These are phyloP conservation scores for Cunninghamia lanceolata DNA, from an alignment of 75 land plant genomes.

Conservation along the genomic window DNA sequence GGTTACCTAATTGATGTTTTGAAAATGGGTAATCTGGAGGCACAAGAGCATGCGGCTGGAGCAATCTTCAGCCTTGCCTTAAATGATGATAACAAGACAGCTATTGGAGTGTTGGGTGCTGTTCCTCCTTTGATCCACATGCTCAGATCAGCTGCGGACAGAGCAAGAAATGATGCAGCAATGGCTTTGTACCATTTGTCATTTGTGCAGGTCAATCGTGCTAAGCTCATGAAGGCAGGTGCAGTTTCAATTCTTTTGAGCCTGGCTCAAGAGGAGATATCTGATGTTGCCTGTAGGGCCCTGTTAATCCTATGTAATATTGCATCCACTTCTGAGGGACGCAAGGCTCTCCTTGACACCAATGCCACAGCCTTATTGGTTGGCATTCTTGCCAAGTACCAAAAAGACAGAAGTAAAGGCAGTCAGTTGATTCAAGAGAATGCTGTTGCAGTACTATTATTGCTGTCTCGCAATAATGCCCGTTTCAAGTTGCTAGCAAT, in stretches of 20 bases:
- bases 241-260: conserved; percentile 35
- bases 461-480: conserved; percentile 59
- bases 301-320: conserved; percentile 58
- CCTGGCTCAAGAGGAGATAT: conserved; percentile 14
- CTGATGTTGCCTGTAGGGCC: conserved; percentile 40
- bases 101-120: conserved; percentile 69
- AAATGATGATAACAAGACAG: conserved; percentile 54
- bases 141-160: conserved; percentile 9
- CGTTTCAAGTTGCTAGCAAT: conserved; percentile 67
- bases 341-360: conserved; percentile 63
- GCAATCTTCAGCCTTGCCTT: conserved; percentile 67
- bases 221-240: conserved; percentile 52
- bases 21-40: conserved; percentile 24
- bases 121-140: conserved; percentile 55
- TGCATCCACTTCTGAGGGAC: conserved; percentile 71
- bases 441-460: conserved; percentile 60
- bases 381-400: conserved; percentile 21
- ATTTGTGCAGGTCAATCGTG: conserved; percentile 41
- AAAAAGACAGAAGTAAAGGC: conserved; percentile 8
- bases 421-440: conserved; percentile 50
- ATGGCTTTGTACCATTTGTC: conserved; percentile 69
- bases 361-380: conserved; percentile 45
- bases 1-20: conserved; percentile 47
- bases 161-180: conserved; percentile 44
- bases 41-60: conserved; percentile 61